phyloP scores from a whole-genome alignment of 2,329 filamentous ascomycete genomes.

The Penicillium hesseltinei region DNA sequence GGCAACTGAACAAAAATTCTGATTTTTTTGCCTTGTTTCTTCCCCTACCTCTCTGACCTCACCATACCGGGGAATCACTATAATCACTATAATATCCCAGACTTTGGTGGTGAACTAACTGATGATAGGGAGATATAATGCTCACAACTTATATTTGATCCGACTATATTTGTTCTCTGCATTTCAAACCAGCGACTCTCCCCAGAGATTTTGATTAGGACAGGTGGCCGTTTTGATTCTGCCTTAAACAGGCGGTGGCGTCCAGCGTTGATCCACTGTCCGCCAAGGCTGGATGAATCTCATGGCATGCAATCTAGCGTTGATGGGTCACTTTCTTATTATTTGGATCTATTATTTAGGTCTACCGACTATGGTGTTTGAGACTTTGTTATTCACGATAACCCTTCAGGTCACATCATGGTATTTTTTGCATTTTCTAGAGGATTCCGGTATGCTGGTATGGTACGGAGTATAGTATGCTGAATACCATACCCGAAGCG shows the following conservation, averaged over 20 bases:
- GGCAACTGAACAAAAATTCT: conserved; percentile 37
- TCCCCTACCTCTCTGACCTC: conserved; percentile 13
- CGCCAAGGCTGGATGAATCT: conserved; percentile 24
- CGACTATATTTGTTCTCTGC: background rate
- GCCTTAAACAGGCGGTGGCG: conserved; percentile 13
- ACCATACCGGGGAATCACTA: background rate
- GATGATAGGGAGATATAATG: background rate
- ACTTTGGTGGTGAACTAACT: background rate
- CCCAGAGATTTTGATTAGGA: conserved; percentile 16
- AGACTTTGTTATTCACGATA: background rate
- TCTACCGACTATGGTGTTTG: background rate
- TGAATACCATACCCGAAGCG: conserved; percentile 22
- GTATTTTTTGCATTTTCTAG: conserved; percentile 11
- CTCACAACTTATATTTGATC: background rate
- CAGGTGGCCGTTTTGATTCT: conserved; percentile 24
- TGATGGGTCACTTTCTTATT: conserved; percentile 11
- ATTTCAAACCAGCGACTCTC: background rate
- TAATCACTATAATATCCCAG: background rate
- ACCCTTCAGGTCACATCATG: conserved; percentile 1
- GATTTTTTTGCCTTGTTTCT: conserved; percentile 20
- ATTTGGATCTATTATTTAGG: background rate
- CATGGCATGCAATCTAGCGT: conserved; percentile 16
- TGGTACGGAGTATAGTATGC: conserved; percentile 13
- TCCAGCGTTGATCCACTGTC: conserved; percentile 15
- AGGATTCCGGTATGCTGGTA: conserved; percentile 11